Percentiles rank a stretch among this genome's conserved stretches.
phyloP scores from a whole-genome alignment of 352 stramenopile species.

The Phytophthora cryptogea region DNA sequence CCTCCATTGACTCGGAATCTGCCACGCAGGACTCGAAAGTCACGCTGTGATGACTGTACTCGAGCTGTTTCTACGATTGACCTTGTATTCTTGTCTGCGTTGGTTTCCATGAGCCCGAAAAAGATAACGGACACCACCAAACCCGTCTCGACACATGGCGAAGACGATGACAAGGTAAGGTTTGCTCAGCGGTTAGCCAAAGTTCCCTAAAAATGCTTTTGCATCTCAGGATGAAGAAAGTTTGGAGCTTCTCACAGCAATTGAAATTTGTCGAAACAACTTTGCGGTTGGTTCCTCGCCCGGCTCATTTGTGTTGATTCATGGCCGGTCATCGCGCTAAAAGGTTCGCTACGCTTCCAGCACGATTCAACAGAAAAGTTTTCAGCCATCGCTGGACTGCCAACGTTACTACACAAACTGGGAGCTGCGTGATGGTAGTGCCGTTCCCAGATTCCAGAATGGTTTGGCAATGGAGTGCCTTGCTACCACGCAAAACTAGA shows the following conservation, averaged over 20 bases:
- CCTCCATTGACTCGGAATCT: constrained; percentile 23
- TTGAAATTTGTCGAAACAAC: background rate
- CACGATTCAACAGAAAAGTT: background rate
- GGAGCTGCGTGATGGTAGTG: background rate
- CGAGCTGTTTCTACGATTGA: constrained; percentile 12
- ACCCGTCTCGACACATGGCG: constrained; percentile 8
- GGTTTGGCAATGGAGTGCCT: too few relatives aligned
- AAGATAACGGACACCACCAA: constrained; percentile 22
- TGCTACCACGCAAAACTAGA: constrained; percentile 1
- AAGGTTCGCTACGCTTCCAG: background rate
- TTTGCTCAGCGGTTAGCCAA: background rate
- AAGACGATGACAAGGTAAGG: background rate
- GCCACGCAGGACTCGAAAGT: constrained; percentile 8
- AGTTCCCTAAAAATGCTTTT: background rate
- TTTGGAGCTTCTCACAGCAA: background rate
- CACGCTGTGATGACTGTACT: constrained; percentile 1
- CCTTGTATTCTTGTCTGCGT: constrained; percentile 15
- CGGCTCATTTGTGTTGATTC: constrained; percentile 3
- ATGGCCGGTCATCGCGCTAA: background rate
- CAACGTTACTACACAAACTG: background rate
- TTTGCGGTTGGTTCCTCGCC: background rate
- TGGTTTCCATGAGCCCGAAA: constrained; percentile 7
- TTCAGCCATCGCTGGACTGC: background rate
- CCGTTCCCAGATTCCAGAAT: background rate
- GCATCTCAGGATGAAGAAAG: background rate